Evolutionary conservation across 108 stramenopile species (phyloP), one percentile per base, ranked within the genome.

Genomic region (Ochromonas danica): DNA sequence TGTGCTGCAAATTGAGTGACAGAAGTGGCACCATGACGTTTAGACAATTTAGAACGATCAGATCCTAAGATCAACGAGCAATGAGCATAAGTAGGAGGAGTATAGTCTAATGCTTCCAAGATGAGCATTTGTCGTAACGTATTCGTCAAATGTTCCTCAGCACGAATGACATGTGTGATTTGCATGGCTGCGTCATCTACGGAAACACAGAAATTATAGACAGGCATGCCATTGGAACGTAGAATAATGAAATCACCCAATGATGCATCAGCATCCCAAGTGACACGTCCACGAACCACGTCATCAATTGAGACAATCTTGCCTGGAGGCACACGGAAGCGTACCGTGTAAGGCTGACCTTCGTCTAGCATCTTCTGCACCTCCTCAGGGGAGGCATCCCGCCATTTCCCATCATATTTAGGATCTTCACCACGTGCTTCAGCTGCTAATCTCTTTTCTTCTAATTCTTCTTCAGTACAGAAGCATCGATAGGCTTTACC

Each of bases 121-220:
- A 87, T 85, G 1, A 97, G 84, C 40, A 90, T 92, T 83, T 97
- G 96, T 28, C 95, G 84, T 6, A 97, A 79, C 1, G 96, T 96
- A 85, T 97, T 97, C 62, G 96, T 95, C 71, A 97, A 87, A 83
- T 97, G 96, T 85, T 97, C 96, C 80, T 97, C 96, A 6, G 96
- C 96, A 31, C 96, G 94, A 62, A 97, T 91, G 14, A 97, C 96
- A 3, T 94, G 95, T 14, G 95, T 94, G 72, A 97, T 92, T 40
- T 93, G 93, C 96, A 97, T 97, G 60, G 80, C 45, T 31, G 95
- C 95, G 84, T 97, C 96, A 81, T 97, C 96, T 22, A 97, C 94
- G 22, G 96, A 95, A 0, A 97, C 96, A 82, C 96, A 97, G 89
- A 97, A 97, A 89, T 97, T 97, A 89, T 97, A 97, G 0, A 97